Conservation (phyloP, 73 alveolate species). For the Tetrahymena thermophila region DNA sequence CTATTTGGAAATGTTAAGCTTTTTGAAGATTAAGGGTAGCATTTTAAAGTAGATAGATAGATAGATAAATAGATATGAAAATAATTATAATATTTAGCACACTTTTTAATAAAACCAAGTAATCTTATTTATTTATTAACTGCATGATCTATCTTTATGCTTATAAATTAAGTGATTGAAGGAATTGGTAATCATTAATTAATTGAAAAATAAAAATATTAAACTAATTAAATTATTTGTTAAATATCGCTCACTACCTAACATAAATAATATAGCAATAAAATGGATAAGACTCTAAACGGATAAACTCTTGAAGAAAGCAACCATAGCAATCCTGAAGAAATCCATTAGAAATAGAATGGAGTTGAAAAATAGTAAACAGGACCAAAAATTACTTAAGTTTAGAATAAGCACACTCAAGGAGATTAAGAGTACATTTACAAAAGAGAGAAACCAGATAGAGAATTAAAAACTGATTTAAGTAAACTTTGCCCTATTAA, state of each 20-base stretch:
- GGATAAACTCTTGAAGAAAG: background rate
- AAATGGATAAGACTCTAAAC: background rate
- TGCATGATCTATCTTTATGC: no score
- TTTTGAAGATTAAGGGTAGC: background rate
- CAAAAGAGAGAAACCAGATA: background rate
- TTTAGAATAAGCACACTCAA: background rate
- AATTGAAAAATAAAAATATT: background rate
- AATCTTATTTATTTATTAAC: background rate
- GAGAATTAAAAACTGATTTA: background rate
- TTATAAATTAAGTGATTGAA: no score
- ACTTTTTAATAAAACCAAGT: no score
- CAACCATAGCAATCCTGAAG: background rate
- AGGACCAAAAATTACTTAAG: background rate
- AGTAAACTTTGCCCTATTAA: slow-evolving; percentile 5
- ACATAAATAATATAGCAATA: background rate
- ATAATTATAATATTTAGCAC: background rate
- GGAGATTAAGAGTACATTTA: background rate
- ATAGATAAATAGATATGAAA: background rate
- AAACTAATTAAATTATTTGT: background rate
- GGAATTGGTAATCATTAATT: background rate
- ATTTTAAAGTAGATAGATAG: background rate
- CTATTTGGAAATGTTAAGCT: background rate
- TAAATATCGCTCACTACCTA: background rate
- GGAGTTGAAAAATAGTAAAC: background rate
- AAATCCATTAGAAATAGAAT: background rate